phyloP scores from a whole-genome alignment of 306 rosid species.

The Begonia fuchsioides region DNA sequence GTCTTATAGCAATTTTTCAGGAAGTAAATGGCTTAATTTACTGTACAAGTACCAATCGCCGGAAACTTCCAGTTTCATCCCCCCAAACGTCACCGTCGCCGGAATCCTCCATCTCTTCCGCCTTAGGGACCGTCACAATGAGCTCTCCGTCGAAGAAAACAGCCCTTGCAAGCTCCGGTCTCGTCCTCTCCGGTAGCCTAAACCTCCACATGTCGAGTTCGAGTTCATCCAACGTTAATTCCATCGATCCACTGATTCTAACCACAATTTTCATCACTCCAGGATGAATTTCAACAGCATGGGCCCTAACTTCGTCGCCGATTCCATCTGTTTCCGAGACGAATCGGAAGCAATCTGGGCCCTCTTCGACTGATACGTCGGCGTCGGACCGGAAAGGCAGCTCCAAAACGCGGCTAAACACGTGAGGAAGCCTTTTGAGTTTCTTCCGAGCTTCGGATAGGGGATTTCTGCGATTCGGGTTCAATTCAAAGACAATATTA shows the following conservation, averaged over 20 bases:
- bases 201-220: no score
- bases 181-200: constrained; percentile 71
- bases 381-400: no score
- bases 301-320: constrained; percentile 41
- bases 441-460: constrained; percentile 39
- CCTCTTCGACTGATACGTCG: no score
- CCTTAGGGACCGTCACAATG: no score
- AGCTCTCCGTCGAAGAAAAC: constrained; percentile 65
- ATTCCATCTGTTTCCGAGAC: constrained; percentile 45
- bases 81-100: constrained; percentile 28
- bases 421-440: no score
- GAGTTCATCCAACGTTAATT: constrained; percentile 44
- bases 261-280: no score
- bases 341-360: constrained; percentile 63
- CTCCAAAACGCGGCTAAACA: no score
- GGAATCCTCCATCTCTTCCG: constrained; percentile 19
- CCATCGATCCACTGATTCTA: constrained; percentile 39
- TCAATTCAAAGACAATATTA: constrained; percentile 62
- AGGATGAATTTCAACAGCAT: constrained; percentile 73
- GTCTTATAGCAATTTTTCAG: no score
- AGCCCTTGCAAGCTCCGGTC: constrained; percentile 85
- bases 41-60: constrained; percentile 88
- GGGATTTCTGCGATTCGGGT: constrained; percentile 17
- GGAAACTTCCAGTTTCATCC: constrained; percentile 22
- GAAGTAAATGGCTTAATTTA: constrained; percentile 8